phyloP scores from a whole-genome alignment of 257 asterid species.

The Eustoma russellianum region DNA sequence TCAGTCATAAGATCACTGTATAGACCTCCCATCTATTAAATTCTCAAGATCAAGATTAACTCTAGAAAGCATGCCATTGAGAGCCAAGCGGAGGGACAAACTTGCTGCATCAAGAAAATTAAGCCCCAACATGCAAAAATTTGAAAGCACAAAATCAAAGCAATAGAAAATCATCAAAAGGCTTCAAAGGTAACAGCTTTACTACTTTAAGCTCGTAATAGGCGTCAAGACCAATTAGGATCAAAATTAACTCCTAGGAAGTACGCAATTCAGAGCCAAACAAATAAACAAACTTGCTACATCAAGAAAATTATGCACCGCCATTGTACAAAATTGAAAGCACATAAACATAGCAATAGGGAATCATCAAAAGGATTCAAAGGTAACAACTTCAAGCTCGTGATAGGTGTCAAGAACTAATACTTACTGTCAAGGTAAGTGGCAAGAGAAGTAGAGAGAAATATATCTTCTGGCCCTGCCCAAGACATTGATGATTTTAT shows the following conservation, averaged over 20 bases:
- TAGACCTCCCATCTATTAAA: too few relatives aligned
- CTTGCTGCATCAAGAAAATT: too few relatives aligned
- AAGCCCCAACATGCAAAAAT: too few relatives aligned
- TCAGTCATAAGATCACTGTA: too few relatives aligned
- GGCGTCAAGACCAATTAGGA: too few relatives aligned
- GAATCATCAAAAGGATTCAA: too few relatives aligned
- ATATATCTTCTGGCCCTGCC: slow-evolving; percentile 93
- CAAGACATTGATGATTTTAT: slow-evolving; percentile 65
- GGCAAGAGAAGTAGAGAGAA: slow-evolving; percentile 94
- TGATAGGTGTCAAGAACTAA: neutral
- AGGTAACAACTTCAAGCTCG: neutral
- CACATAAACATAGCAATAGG: neutral
- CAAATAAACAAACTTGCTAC: neutral
- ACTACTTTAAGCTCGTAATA: too few relatives aligned
- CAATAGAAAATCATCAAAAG: neutral
- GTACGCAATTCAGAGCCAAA: neutral
- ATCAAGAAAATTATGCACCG: neutral
- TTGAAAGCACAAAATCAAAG: neutral
- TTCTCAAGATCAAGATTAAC: too few relatives aligned
- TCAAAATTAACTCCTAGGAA: too few relatives aligned
- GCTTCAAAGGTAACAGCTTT: neutral
- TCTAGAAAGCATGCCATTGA: too few relatives aligned
- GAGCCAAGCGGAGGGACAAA: too few relatives aligned
- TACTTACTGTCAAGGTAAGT: slow-evolving; percentile 93
- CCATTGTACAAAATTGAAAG: neutral